A percentile compares a stretch with the other conserved stretches of the same genome.
phyloP scores from a whole-genome alignment of 2,329 filamentous ascomycete species.

The Aspergillus brasiliensis region DNA sequence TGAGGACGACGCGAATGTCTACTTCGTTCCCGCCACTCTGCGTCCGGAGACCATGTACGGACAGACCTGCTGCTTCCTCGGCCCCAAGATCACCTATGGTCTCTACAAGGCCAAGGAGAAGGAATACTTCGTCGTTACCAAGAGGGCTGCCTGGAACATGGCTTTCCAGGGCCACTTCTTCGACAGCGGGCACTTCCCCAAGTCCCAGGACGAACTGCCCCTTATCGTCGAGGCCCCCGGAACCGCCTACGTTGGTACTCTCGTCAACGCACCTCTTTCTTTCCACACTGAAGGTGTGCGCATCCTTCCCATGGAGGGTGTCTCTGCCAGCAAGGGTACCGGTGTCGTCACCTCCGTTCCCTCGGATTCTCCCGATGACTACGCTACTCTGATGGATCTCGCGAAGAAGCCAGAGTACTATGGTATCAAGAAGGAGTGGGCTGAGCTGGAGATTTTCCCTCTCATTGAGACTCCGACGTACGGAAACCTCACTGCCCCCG shows the following conservation, averaged over 20 bases:
- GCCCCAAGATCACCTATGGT: slow-evolving; percentile 85
- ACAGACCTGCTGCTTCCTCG: slow-evolving; percentile 93
- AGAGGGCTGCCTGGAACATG: slow-evolving; percentile 90
- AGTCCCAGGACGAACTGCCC: slow-evolving; percentile 70
- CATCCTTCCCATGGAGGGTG: slow-evolving; percentile 92
- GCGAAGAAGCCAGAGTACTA: slow-evolving; percentile 96
- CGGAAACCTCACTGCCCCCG: slow-evolving; percentile 79
- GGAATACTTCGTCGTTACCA: slow-evolving; percentile 82
- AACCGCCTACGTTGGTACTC: slow-evolving; percentile 80
- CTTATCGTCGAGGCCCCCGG: slow-evolving; percentile 76
- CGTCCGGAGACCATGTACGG: slow-evolving; percentile 99
- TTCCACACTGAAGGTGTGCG: slow-evolving; percentile 80
- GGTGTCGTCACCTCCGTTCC: slow-evolving; percentile 95
- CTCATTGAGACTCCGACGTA: slow-evolving; percentile 89
- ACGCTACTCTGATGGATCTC: slow-evolving; percentile 82
- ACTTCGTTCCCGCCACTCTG: slow-evolving; percentile 87
- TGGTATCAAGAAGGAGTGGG: slow-evolving; percentile 95
- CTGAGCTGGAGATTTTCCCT: slow-evolving; percentile 82
- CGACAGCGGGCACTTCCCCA: slow-evolving; percentile 47
- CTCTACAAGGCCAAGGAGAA: slow-evolving; percentile 77
- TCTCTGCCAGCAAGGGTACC: slow-evolving; percentile 90
- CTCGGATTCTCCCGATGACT: slow-evolving; percentile 95
- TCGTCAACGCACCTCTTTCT: slow-evolving; percentile 86
- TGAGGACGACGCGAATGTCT: slow-evolving; percentile 76
- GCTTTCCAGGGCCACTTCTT: slow-evolving; percentile 87